These are phyloP conservation scores for Penicillium diatomitis DNA, from an alignment of 495 filamentous ascomycete species.

Conservation along the genomic window DNA sequence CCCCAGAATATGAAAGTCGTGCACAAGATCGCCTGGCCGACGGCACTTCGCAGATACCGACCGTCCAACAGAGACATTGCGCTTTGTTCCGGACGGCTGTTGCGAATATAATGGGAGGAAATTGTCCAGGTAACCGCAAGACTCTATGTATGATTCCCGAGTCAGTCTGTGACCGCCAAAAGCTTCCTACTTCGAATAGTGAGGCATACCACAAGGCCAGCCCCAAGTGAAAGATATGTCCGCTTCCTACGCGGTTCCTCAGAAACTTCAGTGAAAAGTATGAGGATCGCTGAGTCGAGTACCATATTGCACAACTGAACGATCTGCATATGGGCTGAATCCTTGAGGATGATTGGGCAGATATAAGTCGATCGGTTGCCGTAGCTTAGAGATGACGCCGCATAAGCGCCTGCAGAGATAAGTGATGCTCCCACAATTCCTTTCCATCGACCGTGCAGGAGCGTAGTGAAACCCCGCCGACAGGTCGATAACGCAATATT, in stretches of 20 bases:
- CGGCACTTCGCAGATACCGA: conserved; percentile 27
- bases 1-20: conserved; percentile 24
- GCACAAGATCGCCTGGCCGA: conserved; percentile 24
- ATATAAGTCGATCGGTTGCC: conserved; percentile 38
- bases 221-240: conserved; percentile 23
- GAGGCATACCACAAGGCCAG: conserved; percentile 29
- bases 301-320: conserved; percentile 20
- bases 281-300: conserved; percentile 29
- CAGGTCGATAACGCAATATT: conserved; percentile 12
- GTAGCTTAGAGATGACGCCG: conserved; percentile 16
- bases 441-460: conserved; percentile 21
- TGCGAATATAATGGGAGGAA: conserved; percentile 13
- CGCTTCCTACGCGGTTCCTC: conserved; percentile 21
- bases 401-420: conserved; percentile 22
- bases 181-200: no score
- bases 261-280: conserved; percentile 24
- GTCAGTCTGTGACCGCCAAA: not conserved
- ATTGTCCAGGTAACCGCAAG: conserved; percentile 25
- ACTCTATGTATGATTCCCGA: conserved; percentile 14
- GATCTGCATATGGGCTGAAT: conserved; percentile 14
- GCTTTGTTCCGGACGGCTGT: conserved; percentile 18
- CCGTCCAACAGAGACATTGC: conserved; percentile 21
- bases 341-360: conserved; percentile 28
- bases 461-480: conserved; percentile 16
- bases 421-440: conserved; percentile 28